Evolutionary conservation across 2,329 filamentous ascomycete species (phyloP).

Genomic region (Ophiocordyceps australis): DNA sequence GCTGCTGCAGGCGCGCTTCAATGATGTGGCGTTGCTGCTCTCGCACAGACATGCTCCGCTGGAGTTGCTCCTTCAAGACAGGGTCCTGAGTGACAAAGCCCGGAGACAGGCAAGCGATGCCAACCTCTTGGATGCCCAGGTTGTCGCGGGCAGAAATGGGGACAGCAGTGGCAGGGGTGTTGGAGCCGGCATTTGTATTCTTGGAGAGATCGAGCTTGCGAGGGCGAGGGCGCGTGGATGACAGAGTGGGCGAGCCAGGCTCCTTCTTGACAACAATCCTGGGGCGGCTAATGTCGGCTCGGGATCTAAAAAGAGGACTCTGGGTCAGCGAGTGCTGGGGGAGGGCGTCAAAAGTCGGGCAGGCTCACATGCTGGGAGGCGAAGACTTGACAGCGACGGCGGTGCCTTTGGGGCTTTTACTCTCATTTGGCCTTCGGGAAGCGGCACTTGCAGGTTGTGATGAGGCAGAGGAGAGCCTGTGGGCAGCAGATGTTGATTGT

Average conservation of each 20-base stretch:
- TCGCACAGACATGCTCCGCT: conserved; percentile 81
- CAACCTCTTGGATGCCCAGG: conserved; percentile 77
- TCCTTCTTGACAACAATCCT: conserved; percentile 96
- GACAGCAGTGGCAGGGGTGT: conserved; percentile 42
- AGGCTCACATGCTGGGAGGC: conserved; percentile 39
- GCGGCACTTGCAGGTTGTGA: conserved; percentile 13
- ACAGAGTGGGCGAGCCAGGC: conserved; percentile 68
- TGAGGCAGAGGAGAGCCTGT: conserved; percentile 17
- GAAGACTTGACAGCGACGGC: conserved; percentile 29
- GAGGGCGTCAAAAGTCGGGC: conserved; percentile 1
- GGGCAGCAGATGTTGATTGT: conserved; percentile 22
- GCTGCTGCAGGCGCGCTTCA: conserved; percentile 75
- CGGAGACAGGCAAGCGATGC: conserved; percentile 83
- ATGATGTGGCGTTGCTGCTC: conserved; percentile 94
- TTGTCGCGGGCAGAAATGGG: conserved; percentile 66
- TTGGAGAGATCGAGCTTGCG: conserved; percentile 58
- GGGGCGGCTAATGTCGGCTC: conserved; percentile 25
- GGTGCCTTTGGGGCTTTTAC: conserved; percentile 31
- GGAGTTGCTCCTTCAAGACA: conserved; percentile 87
- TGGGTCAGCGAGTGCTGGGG: too few relatives aligned
- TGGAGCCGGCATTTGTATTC: conserved; percentile 30
- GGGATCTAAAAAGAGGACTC: conserved; percentile 3
- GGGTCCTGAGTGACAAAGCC: conserved; percentile 94
- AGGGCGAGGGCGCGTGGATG: conserved; percentile 48
- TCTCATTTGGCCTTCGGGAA: conserved; percentile 28